Conservation (phyloP, 768 basidiomycete genomes). For the Mycena chlorophos region DNA sequence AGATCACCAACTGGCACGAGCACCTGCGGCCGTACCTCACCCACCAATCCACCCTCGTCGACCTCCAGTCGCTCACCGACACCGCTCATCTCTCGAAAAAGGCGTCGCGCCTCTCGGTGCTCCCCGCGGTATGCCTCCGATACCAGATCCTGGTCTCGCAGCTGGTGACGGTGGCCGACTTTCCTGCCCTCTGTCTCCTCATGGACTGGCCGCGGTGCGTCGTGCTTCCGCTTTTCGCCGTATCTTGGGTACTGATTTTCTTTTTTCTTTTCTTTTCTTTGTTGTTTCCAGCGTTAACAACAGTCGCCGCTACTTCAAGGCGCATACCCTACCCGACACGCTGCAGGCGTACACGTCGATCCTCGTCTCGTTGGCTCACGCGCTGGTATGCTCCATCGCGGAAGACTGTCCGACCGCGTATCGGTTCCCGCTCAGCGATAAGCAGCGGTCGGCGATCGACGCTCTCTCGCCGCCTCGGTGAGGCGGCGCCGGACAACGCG, state of each 20-base stretch:
- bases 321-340: too few species aligned
- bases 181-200: not conserved
- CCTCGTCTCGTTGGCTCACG: too few species aligned
- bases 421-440: too few species aligned
- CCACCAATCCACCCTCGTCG: not conserved
- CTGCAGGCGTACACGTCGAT: too few species aligned
- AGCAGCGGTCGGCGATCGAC: not conserved
- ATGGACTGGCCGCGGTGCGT: not conserved
- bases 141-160: not conserved
- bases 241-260: too few species aligned
- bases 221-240: not conserved
- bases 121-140: not conserved
- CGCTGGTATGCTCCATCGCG: too few species aligned
- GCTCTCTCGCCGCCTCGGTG: not conserved
- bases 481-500: not conserved
- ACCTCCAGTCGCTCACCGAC: not conserved
- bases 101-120: too few species aligned
- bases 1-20: not conserved
- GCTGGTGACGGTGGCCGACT: not conserved
- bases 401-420: too few species aligned
- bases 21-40: not conserved
- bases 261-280: not conserved
- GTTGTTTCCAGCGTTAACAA: not conserved
- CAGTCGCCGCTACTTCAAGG: too few species aligned
- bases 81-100: too few species aligned